Evolutionary conservation across 2,329 filamentous ascomycete genomes (phyloP).

Genomic region (Seiridium unicorne): DNA sequence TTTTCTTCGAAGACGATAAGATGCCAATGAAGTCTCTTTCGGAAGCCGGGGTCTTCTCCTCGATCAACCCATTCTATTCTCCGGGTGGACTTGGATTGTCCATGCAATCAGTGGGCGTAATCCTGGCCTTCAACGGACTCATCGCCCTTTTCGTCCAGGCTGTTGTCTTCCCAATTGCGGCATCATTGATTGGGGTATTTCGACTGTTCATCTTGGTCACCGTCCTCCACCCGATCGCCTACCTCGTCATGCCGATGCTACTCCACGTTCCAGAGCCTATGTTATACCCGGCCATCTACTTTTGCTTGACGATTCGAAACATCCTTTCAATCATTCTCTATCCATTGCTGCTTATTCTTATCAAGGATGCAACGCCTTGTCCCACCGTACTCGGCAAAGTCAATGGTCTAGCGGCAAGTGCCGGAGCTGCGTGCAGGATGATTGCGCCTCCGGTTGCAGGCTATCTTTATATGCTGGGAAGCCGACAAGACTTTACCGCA

Average conservation of each 20-base stretch:
- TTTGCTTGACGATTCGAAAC: conserved; percentile 56
- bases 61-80: conserved; percentile 50
- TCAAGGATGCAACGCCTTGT: conserved; percentile 64
- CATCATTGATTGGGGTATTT: conserved; percentile 57
- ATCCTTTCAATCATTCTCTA: conserved; percentile 63
- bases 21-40: conserved; percentile 36
- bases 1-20: conserved; percentile 82
- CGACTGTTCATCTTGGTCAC: conserved; percentile 57
- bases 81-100: conserved; percentile 63
- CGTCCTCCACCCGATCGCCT: conserved; percentile 60
- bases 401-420: conserved; percentile 65
- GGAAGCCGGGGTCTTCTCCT: conserved; percentile 20
- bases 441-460: conserved; percentile 64
- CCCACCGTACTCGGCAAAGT: conserved; percentile 58
- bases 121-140: conserved; percentile 57
- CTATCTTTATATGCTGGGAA: conserved; percentile 61
- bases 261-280: conserved; percentile 51
- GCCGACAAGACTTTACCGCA: conserved; percentile 56
- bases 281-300: conserved; percentile 58
- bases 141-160: conserved; percentile 60
- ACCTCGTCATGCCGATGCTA: conserved; percentile 58
- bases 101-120: conserved; percentile 59
- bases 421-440: conserved; percentile 65
- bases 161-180: conserved; percentile 60
- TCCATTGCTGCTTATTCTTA: conserved; percentile 63